Conservation (phyloP, 73 alveolate species). For the Paramecium sonneborni region DNA sequence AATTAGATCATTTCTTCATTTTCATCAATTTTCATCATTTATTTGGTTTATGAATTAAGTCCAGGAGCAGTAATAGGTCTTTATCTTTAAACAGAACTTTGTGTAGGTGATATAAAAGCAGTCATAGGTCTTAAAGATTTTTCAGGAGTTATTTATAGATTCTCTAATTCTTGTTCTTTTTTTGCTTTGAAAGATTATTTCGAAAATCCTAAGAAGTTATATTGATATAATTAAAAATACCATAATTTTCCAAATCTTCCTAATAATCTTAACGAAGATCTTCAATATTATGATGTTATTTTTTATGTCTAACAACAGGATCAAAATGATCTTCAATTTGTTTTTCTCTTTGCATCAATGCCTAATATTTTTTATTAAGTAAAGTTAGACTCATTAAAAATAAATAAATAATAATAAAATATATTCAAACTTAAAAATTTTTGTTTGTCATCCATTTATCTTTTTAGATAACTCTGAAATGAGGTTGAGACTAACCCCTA, state of each 20-base stretch:
- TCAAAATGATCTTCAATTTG: constrained; percentile 38
- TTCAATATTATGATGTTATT: constrained; percentile 27
- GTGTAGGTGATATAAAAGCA: constrained; percentile 6
- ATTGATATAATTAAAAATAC: not conserved
- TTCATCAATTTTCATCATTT: constrained; percentile 51
- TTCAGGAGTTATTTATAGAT: not conserved
- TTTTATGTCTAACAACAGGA: constrained; percentile 31
- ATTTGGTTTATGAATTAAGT: not conserved
- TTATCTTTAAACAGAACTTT: not conserved
- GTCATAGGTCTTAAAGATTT: not conserved
- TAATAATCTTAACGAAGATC: constrained; percentile 52
- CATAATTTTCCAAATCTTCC: constrained; percentile 47
- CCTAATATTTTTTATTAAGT: constrained; percentile 27
- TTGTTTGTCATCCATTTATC: not conserved
- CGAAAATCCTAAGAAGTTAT: not conserved
- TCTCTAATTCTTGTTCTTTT: constrained; percentile 9
- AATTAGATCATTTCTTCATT: constrained; percentile 4
- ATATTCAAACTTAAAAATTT: constrained; percentile 14
- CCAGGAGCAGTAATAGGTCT: constrained; percentile 57
- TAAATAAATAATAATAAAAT: not conserved
- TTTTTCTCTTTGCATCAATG: not conserved
- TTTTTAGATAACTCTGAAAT: not conserved
- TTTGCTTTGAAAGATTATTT: constrained; percentile 27
- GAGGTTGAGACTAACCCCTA: not conserved
- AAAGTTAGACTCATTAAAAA: constrained; percentile 40